Percentiles rank a stretch among this genome's conserved stretches.
Conservation (phyloP, 2,329 filamentous ascomycete genomes). For the Hymenoscyphus repandus region DNA sequence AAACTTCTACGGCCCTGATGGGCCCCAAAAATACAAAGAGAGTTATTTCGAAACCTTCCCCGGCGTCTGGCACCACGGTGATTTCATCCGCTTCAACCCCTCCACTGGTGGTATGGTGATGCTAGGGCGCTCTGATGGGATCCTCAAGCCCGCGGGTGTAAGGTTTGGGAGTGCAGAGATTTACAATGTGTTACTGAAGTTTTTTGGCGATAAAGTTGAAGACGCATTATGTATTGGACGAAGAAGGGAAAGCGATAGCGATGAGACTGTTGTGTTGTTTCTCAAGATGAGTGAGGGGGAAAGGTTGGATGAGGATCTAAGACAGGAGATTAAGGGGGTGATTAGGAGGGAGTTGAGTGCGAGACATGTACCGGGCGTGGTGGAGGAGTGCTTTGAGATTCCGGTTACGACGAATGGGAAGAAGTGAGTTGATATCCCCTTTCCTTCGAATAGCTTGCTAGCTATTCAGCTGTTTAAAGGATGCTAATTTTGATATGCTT, state of each 20-base stretch:
- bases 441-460: background rate
- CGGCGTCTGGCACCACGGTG: conserved; percentile 84
- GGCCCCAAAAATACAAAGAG: conserved; percentile 58
- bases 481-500: conserved; percentile 7
- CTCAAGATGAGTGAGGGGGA: conserved; percentile 58
- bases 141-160: conserved; percentile 87
- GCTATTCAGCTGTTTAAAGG: background rate
- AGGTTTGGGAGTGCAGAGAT: conserved; percentile 93
- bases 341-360: conserved; percentile 78
- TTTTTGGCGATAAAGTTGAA: conserved; percentile 72
- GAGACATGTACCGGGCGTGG: conserved; percentile 78
- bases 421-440: conserved; percentile 57
- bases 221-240: conserved; percentile 87
- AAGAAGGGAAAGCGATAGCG: conserved; percentile 41
- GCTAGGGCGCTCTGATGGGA: conserved; percentile 87
- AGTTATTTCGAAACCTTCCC: conserved; percentile 87
- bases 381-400: conserved; percentile 74
- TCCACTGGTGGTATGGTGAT: conserved; percentile 76
- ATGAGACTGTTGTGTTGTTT: conserved; percentile 66
- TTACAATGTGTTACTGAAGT: conserved; percentile 84
- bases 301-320: conserved; percentile 54
- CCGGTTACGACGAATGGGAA: conserved; percentile 93
- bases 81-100: conserved; percentile 73
- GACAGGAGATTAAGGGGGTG: conserved; percentile 56
- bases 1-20: conserved; percentile 74